These are phyloP conservation scores for Mycena vulgaris DNA, from an alignment of 768 basidiomycete species.

Conservation along the genomic window DNA sequence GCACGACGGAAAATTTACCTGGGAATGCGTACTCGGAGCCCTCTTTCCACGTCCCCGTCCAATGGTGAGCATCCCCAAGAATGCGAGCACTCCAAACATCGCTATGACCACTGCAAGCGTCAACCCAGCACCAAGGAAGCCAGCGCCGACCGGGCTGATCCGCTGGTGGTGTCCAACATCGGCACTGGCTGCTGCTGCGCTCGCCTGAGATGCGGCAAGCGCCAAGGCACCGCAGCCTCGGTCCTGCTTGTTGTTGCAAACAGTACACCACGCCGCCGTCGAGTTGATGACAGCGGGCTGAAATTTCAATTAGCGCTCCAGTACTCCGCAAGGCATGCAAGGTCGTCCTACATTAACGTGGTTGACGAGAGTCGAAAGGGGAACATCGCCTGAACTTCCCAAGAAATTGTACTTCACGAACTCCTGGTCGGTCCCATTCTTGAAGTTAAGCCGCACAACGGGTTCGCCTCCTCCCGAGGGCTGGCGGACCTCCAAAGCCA, in stretches of 20 bases:
- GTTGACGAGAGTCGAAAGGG: constrained; percentile 66
- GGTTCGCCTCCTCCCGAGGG: constrained; percentile 61
- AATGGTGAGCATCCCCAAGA: constrained; percentile 57
- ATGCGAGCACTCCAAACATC: constrained; percentile 55
- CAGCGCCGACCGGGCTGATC: constrained; percentile 73
- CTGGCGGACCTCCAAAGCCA: constrained; percentile 73
- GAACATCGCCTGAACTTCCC: constrained; percentile 63
- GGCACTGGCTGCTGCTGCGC: constrained; percentile 44
- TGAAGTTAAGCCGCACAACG: constrained; percentile 76
- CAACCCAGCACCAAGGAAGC: constrained; percentile 76
- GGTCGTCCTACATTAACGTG: constrained; percentile 49
- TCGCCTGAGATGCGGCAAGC: constrained; percentile 48
- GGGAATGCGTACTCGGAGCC: not conserved
- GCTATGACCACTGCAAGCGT: constrained; percentile 59
- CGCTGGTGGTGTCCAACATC: constrained; percentile 43
- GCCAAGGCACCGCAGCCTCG: constrained; percentile 70
- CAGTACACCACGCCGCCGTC: constrained; percentile 70
- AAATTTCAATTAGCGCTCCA: constrained; percentile 5
- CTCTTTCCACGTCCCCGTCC: constrained; percentile 38
- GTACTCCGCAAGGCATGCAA: not conserved
- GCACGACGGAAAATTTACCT: not conserved
- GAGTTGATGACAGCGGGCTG: constrained; percentile 68
- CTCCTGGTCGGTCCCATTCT: constrained; percentile 71
- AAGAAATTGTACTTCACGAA: constrained; percentile 68
- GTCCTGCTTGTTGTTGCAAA: constrained; percentile 70